A percentile compares a stretch with the other conserved stretches of the same genome.
Evolutionary conservation across 164 flowering plant species (phyloP).

Genomic region (Stephania yunnanensis): DNA sequence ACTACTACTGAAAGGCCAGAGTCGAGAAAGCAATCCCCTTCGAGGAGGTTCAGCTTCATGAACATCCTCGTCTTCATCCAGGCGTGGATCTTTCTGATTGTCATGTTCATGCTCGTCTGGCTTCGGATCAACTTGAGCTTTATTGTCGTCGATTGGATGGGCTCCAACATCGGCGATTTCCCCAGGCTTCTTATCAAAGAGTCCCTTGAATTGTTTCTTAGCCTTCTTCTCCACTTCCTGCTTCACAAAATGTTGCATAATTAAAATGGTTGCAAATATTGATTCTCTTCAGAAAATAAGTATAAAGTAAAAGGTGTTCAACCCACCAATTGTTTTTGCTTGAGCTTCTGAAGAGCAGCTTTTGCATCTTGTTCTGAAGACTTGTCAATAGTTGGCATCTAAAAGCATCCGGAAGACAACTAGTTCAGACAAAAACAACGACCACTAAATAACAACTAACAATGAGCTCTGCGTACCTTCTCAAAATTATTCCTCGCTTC

Average conservation of each 20-base stretch:
- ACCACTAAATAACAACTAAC: not conserved
- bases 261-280: not conserved
- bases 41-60: constrained; percentile 32
- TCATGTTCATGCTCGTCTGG: constrained; percentile 15
- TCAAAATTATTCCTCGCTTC: constrained; percentile 82
- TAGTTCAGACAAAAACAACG: not conserved
- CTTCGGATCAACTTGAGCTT: constrained; percentile 8
- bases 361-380: constrained; percentile 81
- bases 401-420: constrained; percentile 10
- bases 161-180: constrained; percentile 69
- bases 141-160: constrained; percentile 12
- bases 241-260: not conserved
- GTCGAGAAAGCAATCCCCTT: constrained; percentile 34
- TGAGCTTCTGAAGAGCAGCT: constrained; percentile 76
- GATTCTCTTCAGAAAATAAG: not conserved
- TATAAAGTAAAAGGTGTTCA: not conserved
- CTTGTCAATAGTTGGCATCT: constrained; percentile 82
- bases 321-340: constrained; percentile 69
- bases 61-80: constrained; percentile 20
- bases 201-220: constrained; percentile 81
- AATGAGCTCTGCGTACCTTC: constrained; percentile 37
- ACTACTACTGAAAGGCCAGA: constrained; percentile 63
- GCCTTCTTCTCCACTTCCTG: constrained; percentile 81
- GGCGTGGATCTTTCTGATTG: constrained; percentile 23
- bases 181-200: constrained; percentile 96